Evolutionary conservation across 2,329 filamentous ascomycete genomes (phyloP), one percentile per base, ranked within the genome.

Genomic region (Thyridium curvatum): DNA sequence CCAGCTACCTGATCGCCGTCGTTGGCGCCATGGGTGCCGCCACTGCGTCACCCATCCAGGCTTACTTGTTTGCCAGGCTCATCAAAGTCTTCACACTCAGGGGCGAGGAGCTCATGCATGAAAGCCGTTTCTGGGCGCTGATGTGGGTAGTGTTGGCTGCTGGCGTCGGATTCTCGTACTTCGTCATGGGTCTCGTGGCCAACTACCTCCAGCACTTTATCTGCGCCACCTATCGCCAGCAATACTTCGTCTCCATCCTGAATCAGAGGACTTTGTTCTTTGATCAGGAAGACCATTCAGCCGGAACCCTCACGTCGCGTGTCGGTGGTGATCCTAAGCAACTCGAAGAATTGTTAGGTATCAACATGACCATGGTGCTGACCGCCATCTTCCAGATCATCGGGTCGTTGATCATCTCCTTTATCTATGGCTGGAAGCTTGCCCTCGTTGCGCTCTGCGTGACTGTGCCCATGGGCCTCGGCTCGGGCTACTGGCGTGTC

Each of bases 381-480:
- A 74, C 81, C 15, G 77, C 81, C 8, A 52, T 83, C 16, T 82
- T 86, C 53, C 82, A 76, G 35, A 59, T 90, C 3, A 50, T 77
- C 8, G 84, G 83, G 0, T 77, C 75, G 8, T 60, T 86, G 12
- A 64, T 72, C 32, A 82, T 90, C 37, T 71, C 82, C 1, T 88
- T 86, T 50, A 66, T 72, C 4, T 87, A 83, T 53, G 82, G 82
- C 2, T 90, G 86, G 86, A 90, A 88, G 55, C 67, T 91, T 8
- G 77, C 81, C 0, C 61, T 88, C 0, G 79, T 90, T 0, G 72
- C 76, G 0, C 63, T 79, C 8, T 83, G 78, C 48, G 76, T 84
- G 8, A 72, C 74, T 6, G 57, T 75, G 39, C 74, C 74, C 1
- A 52, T 78, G 16, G 62, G 68, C 33, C 46, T 77, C 4, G 39